Conservation (phyloP, 805 yeast species). For the Gaillardinia entomophila region DNA sequence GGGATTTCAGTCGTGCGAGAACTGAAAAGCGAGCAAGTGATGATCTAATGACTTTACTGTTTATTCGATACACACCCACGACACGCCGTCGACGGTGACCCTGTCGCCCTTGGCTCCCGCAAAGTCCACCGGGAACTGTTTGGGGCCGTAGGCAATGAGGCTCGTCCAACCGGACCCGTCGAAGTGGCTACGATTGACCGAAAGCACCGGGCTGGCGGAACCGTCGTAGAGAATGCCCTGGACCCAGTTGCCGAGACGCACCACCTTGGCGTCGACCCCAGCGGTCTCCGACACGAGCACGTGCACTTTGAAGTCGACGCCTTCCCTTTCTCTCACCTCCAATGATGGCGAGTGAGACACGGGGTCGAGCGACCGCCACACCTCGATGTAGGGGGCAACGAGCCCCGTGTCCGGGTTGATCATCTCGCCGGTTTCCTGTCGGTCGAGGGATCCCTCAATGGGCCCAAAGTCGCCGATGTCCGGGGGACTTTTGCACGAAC, state of each 20-base stretch:
- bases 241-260: constrained; percentile 45
- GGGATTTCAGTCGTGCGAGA: too few species aligned
- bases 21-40: too few species aligned
- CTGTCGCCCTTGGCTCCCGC: constrained; percentile 7
- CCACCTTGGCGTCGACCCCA: constrained; percentile 35
- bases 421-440: constrained; percentile 50
- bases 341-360: constrained; percentile 17
- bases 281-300: constrained; percentile 18
- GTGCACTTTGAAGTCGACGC: constrained; percentile 1
- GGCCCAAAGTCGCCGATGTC: constrained; percentile 44
- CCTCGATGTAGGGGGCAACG: constrained; percentile 43
- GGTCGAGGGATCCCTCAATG: constrained; percentile 29
- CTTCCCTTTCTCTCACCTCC: constrained; percentile 18
- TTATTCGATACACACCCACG: constrained; percentile 19
- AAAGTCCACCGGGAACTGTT: constrained; percentile 19
- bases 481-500: constrained; percentile 20
- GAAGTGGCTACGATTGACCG: too few species aligned
- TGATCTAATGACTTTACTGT: not conserved
- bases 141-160: constrained; percentile 21
- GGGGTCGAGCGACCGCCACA: constrained; percentile 49
- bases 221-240: constrained; percentile 41
- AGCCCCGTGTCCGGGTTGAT: constrained; percentile 36
- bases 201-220: too few species aligned
- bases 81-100: constrained; percentile 4
- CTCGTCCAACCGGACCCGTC: too few species aligned